phyloP scores from a whole-genome alignment of 2,329 filamentous ascomycete species.

The Nectriaceae sp. region DNA sequence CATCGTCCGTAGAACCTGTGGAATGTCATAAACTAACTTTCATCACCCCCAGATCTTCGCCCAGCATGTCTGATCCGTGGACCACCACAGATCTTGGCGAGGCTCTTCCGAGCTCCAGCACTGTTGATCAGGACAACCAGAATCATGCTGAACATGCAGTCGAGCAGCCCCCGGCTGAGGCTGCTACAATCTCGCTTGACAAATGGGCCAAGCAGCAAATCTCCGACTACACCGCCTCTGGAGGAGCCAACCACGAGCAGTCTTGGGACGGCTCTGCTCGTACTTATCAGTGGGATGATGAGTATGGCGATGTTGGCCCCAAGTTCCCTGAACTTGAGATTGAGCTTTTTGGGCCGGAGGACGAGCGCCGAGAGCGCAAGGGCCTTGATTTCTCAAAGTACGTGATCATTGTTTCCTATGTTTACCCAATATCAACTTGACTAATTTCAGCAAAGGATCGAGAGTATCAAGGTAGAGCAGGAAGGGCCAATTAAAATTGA shows the following conservation, averaged over 20 bases:
- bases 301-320: constrained; percentile 84
- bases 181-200: not conserved
- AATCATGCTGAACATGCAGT: constrained; percentile 18
- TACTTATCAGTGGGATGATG: constrained; percentile 82
- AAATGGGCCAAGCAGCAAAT: constrained; percentile 50
- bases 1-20: no score
- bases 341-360: constrained; percentile 68
- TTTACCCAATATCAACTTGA: not conserved
- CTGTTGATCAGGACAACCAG: not conserved
- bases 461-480: constrained; percentile 56
- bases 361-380: constrained; percentile 46
- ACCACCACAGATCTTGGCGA: constrained; percentile 1
- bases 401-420: constrained; percentile 29
- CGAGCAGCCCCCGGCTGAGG: constrained; percentile 39
- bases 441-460: constrained; percentile 48
- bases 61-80: constrained; percentile 16
- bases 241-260: constrained; percentile 14
- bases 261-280: constrained; percentile 57
- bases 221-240: constrained; percentile 48
- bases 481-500: constrained; percentile 56
- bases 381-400: constrained; percentile 68
- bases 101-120: constrained; percentile 5
- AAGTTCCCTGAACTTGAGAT: constrained; percentile 69
- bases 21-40: not conserved
- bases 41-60: not conserved